phyloP scores from a whole-genome alignment of 23 red algal genomes.

The Chondrus crispus region DNA sequence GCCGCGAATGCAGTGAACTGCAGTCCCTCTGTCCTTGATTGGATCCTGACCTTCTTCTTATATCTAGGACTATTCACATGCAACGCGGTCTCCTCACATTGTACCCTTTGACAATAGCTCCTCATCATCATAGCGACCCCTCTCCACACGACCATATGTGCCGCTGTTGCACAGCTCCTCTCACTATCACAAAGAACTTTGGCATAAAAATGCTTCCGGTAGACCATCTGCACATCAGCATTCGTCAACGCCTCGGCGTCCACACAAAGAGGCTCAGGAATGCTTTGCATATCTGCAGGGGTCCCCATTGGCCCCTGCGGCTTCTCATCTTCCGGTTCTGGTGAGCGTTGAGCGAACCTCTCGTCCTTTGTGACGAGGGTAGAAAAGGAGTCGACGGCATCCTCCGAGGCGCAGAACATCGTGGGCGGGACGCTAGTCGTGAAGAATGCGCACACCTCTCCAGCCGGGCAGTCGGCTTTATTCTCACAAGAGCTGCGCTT shows the following conservation, averaged over 20 bases:
- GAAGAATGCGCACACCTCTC: too few relatives aligned
- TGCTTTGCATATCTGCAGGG: too few relatives aligned
- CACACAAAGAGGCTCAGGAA: background rate
- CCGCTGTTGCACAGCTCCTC: background rate
- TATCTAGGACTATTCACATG: constrained; percentile 50
- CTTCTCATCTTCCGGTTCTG: too few relatives aligned
- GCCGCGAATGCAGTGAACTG: constrained; percentile 58
- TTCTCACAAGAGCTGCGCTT: too few relatives aligned
- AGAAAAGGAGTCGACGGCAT: too few relatives aligned
- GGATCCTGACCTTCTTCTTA: background rate
- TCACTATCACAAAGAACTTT: background rate
- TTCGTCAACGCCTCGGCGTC: background rate
- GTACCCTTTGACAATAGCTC: background rate
- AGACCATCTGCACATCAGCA: background rate
- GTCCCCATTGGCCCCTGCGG: too few relatives aligned
- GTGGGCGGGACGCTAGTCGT: too few relatives aligned
- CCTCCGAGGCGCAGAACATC: too few relatives aligned
- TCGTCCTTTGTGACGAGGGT: too few relatives aligned
- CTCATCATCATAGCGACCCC: background rate
- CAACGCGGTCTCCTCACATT: background rate
- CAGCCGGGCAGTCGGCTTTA: too few relatives aligned
- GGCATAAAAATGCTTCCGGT: background rate
- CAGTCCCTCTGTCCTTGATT: constrained; percentile 3
- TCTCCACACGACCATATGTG: background rate
- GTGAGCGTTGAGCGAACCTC: too few relatives aligned